Percentiles rank a stretch among this genome's conserved stretches.
phyloP scores from a whole-genome alignment of 805 yeast species.

The Phaffomyces opuntiae region DNA sequence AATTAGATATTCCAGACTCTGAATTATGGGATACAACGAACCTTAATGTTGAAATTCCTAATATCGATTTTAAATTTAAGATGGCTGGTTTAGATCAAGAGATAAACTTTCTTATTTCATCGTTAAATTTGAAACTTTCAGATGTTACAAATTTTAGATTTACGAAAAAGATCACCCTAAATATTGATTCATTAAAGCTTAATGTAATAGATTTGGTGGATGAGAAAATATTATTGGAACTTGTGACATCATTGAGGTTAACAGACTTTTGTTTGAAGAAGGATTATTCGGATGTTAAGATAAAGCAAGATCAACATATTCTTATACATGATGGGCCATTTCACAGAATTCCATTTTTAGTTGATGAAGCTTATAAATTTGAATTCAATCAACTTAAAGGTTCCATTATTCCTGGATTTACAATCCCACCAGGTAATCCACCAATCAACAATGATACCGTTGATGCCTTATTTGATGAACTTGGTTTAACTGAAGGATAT shows the following conservation, averaged over 20 bases:
- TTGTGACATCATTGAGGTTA: conserved; percentile 51
- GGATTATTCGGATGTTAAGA: conserved; percentile 38
- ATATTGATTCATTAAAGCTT: conserved; percentile 32
- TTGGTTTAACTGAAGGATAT: conserved; percentile 7
- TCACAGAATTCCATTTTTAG: conserved; percentile 69
- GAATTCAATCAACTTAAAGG: conserved; percentile 44
- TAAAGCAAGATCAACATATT: conserved; percentile 58
- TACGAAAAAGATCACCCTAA: conserved; percentile 44
- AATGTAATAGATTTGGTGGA: neutral
- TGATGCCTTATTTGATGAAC: conserved; percentile 24
- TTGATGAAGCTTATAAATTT: conserved; percentile 44
- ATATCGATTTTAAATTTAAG: conserved; percentile 34
- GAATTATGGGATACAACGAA: conserved; percentile 63
- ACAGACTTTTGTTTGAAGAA: conserved; percentile 54
- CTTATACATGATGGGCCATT: conserved; percentile 73
- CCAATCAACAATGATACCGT: conserved; percentile 50
- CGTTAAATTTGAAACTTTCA: conserved; percentile 38
- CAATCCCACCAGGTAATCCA: conserved; percentile 55
- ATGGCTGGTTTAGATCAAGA: conserved; percentile 25
- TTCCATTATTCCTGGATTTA: conserved; percentile 49
- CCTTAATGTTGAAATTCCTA: conserved; percentile 48
- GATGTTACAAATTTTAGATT: conserved; percentile 69
- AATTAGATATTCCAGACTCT: conserved; percentile 50
- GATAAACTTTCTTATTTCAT: conserved; percentile 19
- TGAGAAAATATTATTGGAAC: conserved; percentile 27